A percentile compares a stretch with the other conserved stretches of the same genome.
These are phyloP conservation scores for Solanum chacoense DNA, from an alignment of 305 asterid species.

Conservation along the genomic window DNA sequence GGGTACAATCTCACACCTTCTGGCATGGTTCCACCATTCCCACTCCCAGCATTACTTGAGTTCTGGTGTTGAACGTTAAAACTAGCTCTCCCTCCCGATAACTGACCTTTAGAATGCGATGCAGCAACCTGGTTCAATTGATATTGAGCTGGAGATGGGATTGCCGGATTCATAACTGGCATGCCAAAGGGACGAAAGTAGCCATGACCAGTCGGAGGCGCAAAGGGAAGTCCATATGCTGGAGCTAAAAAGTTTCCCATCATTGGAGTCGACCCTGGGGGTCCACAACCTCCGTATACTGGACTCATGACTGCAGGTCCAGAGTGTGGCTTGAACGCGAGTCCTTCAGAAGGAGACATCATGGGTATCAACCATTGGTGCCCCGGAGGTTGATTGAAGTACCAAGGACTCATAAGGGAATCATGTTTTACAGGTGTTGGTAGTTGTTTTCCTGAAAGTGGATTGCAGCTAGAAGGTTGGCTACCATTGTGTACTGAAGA, in stretches of 20 bases:
- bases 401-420: constrained; percentile 20
- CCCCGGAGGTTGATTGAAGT: constrained; percentile 39
- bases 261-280: constrained; percentile 26
- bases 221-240: constrained; percentile 24
- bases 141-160: constrained; percentile 4
- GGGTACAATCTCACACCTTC: constrained; percentile 3
- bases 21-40: constrained; percentile 8
- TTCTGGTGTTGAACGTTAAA: constrained; percentile 7
- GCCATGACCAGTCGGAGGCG: constrained; percentile 25
- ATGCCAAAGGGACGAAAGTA: constrained; percentile 50
- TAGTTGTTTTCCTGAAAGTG: constrained; percentile 11
- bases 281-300: constrained; percentile 25
- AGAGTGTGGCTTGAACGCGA: constrained; percentile 66
- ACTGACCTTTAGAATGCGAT: neutral
- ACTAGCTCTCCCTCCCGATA: neutral
- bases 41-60: constrained; percentile 12
- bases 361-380: constrained; percentile 84
- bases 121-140: neutral
- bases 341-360: constrained; percentile 88
- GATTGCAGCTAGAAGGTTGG: constrained; percentile 20
- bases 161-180: constrained; percentile 44
- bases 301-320: constrained; percentile 34
- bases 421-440: constrained; percentile 19
- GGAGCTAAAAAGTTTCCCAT: constrained; percentile 26
- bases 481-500: constrained; percentile 32